These are phyloP conservation scores for Dalbergia cochinchinensis DNA, from an alignment of 306 rosid species.

Conservation along the genomic window DNA sequence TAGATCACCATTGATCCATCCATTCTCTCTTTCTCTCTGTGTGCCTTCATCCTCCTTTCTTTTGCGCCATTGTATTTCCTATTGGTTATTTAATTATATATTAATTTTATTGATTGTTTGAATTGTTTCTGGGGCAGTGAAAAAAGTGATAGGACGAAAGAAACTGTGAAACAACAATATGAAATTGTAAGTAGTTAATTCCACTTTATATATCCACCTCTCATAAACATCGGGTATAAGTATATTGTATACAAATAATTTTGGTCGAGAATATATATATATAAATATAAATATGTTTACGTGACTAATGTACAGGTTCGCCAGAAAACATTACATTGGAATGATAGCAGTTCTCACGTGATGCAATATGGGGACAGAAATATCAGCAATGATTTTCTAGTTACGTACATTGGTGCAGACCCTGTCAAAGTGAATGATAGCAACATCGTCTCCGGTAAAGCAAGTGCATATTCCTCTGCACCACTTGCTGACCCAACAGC, in stretches of 20 bases:
- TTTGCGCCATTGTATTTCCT: neutral
- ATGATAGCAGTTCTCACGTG: slow-evolving; percentile 49
- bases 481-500: neutral
- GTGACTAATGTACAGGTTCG: slow-evolving; percentile 50
- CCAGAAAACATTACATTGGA: slow-evolving; percentile 43
- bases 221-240: neutral
- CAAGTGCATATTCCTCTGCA: neutral
- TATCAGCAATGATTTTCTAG: slow-evolving; percentile 30
- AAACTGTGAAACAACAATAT: slow-evolving; percentile 62
- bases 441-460: neutral
- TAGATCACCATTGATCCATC: too few species aligned
- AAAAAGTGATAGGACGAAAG: slow-evolving; percentile 52
- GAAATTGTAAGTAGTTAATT: slow-evolving; percentile 49
- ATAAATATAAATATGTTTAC: neutral
- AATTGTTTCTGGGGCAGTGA: slow-evolving; percentile 52
- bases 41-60: too few species aligned
- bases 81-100: neutral
- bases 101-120: neutral
- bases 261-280: too few species aligned
- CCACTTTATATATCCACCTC: too few species aligned
- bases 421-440: slow-evolving; percentile 2
- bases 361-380: slow-evolving; percentile 62
- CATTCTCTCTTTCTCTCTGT: too few species aligned
- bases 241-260: too few species aligned
- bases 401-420: slow-evolving; percentile 55